Conservation (phyloP, 345 rosid genomes). For the Gossypium ekmanianum region DNA sequence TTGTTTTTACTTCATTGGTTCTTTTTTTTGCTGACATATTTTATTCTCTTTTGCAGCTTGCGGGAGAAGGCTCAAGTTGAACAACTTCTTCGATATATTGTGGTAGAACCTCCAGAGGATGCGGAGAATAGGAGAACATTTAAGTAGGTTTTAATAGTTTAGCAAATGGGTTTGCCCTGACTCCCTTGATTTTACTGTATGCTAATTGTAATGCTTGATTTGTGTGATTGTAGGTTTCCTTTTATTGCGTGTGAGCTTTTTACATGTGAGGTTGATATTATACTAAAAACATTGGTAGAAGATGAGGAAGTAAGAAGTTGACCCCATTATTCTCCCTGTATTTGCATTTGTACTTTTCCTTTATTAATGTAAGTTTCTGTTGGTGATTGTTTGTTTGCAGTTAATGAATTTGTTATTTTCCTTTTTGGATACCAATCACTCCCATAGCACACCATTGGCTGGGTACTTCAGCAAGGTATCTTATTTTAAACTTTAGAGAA, state of each 20-base stretch:
- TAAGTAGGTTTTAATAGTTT: slow-evolving; percentile 48
- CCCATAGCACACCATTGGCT: slow-evolving; percentile 62
- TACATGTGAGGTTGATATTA: slow-evolving; percentile 90
- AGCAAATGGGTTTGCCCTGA: background rate
- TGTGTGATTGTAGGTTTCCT: slow-evolving; percentile 56
- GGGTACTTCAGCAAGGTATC: slow-evolving; percentile 96
- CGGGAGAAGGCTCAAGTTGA: slow-evolving; percentile 75
- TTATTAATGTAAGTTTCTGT: slow-evolving; percentile 2
- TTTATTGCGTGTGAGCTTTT: slow-evolving; percentile 90
- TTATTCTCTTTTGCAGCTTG: slow-evolving; percentile 48
- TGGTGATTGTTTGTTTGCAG: slow-evolving; percentile 41
- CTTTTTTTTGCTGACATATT: slow-evolving; percentile 20
- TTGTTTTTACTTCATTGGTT: background rate
- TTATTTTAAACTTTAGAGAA: slow-evolving; percentile 17
- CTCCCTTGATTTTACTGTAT: background rate
- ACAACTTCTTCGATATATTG: slow-evolving; percentile 70
- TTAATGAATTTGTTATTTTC: slow-evolving; percentile 84
- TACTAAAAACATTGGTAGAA: slow-evolving; percentile 84
- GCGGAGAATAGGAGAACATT: slow-evolving; percentile 63
- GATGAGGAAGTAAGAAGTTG: slow-evolving; percentile 68
- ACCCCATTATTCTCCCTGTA: slow-evolving; percentile 6
- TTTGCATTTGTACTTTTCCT: slow-evolving; percentile 8
- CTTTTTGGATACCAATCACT: slow-evolving; percentile 60
- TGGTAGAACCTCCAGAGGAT: slow-evolving; percentile 72
- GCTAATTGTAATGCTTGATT: background rate